phyloP scores from a whole-genome alignment of 331 rosid genomes.

The Prunus yedoensis region DNA sequence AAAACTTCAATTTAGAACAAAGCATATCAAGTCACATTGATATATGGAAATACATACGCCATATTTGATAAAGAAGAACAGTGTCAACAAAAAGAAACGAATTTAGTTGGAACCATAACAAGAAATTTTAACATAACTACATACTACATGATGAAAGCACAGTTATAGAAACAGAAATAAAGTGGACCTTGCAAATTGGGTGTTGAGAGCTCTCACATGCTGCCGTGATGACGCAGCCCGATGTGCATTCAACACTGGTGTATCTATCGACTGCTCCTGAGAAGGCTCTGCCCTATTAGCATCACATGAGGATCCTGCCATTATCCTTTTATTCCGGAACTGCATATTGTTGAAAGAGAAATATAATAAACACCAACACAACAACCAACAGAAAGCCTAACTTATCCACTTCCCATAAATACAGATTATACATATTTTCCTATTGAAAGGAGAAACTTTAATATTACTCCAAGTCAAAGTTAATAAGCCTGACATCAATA shows the following conservation, averaged over 20 bases:
- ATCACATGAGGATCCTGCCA: conserved; percentile 75
- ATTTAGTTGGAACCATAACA: background rate
- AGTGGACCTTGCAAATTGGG: conserved; percentile 91
- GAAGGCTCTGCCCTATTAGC: conserved; percentile 76
- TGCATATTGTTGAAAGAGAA: conserved; percentile 43
- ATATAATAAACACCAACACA: conserved; percentile 26
- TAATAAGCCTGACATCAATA: background rate
- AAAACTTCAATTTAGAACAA: background rate
- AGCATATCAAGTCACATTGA: background rate
- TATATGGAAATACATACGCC: background rate
- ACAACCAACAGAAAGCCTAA: background rate
- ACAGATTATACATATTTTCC: background rate
- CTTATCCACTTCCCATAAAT: background rate
- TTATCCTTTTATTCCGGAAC: conserved; percentile 79
- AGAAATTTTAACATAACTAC: background rate
- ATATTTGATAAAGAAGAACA: background rate
- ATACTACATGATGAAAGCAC: conserved; percentile 27
- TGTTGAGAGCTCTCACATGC: conserved; percentile 99
- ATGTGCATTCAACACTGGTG: conserved; percentile 54
- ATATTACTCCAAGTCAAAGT: background rate
- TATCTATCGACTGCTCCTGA: conserved; percentile 38
- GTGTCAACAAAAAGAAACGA: conserved; percentile 6
- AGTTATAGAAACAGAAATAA: conserved; percentile 17
- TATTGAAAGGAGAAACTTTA: background rate
- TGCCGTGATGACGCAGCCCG: conserved; percentile 80